A percentile compares a stretch with the other conserved stretches of the same genome.
These are phyloP conservation scores for Exidia glandulosa DNA, from an alignment of 768 basidiomycete genomes.

Conservation along the genomic window DNA sequence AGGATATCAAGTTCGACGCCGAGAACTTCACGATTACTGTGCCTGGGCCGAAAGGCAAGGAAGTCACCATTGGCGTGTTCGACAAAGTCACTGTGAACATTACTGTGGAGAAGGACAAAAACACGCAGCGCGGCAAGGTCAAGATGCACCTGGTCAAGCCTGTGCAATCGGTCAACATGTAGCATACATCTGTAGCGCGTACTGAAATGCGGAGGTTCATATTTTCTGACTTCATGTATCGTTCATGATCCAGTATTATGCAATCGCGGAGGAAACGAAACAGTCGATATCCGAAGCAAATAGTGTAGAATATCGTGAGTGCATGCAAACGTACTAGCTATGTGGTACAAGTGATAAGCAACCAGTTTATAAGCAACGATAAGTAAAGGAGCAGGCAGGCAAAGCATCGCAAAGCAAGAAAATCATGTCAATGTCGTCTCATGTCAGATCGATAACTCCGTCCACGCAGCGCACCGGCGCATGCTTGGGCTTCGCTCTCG, in stretches of 20 bases:
- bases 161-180: conserved; percentile 41
- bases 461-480: not conserved
- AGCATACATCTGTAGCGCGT: no score
- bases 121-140: conserved; percentile 83
- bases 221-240: no score
- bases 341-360: no score
- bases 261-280: no score
- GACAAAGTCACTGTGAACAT: conserved; percentile 90
- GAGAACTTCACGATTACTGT: conserved; percentile 81
- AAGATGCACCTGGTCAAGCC: conserved; percentile 70
- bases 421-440: not conserved
- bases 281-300: no score
- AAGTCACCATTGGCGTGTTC: conserved; percentile 72
- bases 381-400: no score
- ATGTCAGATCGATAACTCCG: conserved; percentile 5
- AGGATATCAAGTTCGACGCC: conserved; percentile 78
- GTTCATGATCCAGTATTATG: no score
- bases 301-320: no score
- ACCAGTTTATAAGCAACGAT: no score
- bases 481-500: not conserved
- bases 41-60: conserved; percentile 29
- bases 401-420: not conserved
- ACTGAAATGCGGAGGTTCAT: no score
- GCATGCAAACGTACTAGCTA: no score
- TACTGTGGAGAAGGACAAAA: conserved; percentile 87